Conservation (phyloP, 2,329 filamentous ascomycete genomes). For the Ophioceras dolichostomum region DNA sequence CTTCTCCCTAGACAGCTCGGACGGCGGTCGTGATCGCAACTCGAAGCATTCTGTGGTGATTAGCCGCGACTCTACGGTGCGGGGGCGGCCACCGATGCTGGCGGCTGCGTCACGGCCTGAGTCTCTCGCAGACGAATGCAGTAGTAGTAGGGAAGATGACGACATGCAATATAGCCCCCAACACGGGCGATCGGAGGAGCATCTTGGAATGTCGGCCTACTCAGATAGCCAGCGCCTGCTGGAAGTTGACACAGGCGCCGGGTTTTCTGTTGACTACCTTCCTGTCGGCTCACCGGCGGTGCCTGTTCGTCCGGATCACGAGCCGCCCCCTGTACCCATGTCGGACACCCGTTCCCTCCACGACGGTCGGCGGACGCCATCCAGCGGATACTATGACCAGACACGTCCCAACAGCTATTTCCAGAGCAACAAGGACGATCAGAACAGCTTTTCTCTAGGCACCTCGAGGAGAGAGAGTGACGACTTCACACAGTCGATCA, state of each 20-base stretch:
- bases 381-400: slow-evolving; percentile 28
- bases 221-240: slow-evolving; percentile 28
- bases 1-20: slow-evolving; percentile 41
- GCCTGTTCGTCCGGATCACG: slow-evolving; percentile 30
- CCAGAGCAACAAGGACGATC: slow-evolving; percentile 27
- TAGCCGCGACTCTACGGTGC: slow-evolving; percentile 2
- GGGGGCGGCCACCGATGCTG: slow-evolving; percentile 7
- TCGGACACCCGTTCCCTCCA: slow-evolving; percentile 18
- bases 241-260: slow-evolving; percentile 36
- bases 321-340: slow-evolving; percentile 35
- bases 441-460: slow-evolving; percentile 25
- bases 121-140: slow-evolving; percentile 13
- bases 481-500: slow-evolving; percentile 27
- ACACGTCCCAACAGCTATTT: slow-evolving; percentile 28
- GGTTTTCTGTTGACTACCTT: slow-evolving; percentile 36
- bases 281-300: slow-evolving; percentile 7
- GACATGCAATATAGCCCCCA: slow-evolving; percentile 6
- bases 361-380: slow-evolving; percentile 17
- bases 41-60: slow-evolving; percentile 3
- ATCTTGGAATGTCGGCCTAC: neutral
- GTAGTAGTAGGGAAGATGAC: no score
- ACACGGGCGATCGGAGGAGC: neutral
- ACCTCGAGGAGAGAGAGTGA: slow-evolving; percentile 32
- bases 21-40: slow-evolving; percentile 19
- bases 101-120: slow-evolving; percentile 14